Base-by-base conservation (phyloP, 2,329 filamentous ascomycete species). In the Mollisiaceae sp. region DNA sequence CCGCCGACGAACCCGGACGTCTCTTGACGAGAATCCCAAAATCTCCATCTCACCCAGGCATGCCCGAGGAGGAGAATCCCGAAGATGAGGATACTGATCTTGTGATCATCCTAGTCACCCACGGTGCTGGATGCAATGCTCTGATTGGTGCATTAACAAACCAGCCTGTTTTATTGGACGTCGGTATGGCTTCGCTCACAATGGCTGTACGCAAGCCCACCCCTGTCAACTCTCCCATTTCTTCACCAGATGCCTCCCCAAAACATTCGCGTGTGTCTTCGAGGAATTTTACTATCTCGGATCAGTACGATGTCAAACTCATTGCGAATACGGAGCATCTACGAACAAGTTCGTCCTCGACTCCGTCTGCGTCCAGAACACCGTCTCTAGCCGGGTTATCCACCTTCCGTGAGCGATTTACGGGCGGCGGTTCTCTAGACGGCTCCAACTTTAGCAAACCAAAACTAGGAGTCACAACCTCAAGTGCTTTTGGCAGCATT, bases 71-170 rank as follows among this genome's bases (percentile, higher is more conserved):
- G 0, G 77, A 81, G 14, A 80, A 84, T 47, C 66, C 74, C 1
- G 84, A 87, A 0, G 86, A 91, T 15, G 86, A 89, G 24, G 84
- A 88, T 39, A 83, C 87, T 0, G 91, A 97, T 71, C 86, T 93
- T 1, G 89, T 98, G 1, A 82, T 99, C 18, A 84, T 99, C 47
- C 80, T 99, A 8, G 91, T 99, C 24, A 97, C 95, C 0, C 95
- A 99, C 75, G 94, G 94, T 27, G 95, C 95, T 15, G 95, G 95
- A 45, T 97, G 94, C 79, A 99, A 99, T 79, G 95, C 95, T 2
- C 80, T 99, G 54, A 94, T 99, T 68, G 93, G 94, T 14, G 93
- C 93, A 32, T 86, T 99, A 69, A 96, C 94, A 0, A 91, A 94
- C 66, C 91, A 97, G 74, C 94, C 95, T 0, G 93, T 97, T 0